Evolutionary conservation across 495 filamentous ascomycete genomes (phyloP).

Genomic region (Talaromyces trachyspermus): DNA sequence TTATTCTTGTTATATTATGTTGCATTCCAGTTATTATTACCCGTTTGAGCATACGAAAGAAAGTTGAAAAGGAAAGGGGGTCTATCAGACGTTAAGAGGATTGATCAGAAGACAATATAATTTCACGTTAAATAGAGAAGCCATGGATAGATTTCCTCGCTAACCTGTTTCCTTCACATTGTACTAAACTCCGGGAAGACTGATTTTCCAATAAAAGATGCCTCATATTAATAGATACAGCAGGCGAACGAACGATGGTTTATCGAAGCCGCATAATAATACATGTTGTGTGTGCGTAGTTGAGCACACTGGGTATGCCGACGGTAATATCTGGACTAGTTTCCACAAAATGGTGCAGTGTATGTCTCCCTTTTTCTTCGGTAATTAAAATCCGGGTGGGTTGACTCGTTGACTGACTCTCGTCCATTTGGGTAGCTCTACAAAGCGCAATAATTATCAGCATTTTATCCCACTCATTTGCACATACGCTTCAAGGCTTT

Average conservation of each 20-base stretch:
- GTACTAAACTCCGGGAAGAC: constrained; percentile 2
- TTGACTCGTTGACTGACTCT: constrained; percentile 87
- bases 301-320: neutral
- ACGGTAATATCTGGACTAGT: too few relatives aligned
- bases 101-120: neutral
- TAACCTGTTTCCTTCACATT: neutral
- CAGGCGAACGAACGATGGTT: neutral
- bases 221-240: neutral
- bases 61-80: too few relatives aligned
- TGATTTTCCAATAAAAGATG: neutral
- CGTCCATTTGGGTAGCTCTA: constrained; percentile 94
- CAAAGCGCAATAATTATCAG: constrained; percentile 2
- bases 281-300: neutral
- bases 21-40: too few relatives aligned
- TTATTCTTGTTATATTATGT: neutral
- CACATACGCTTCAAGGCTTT: too few relatives aligned
- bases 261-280: neutral
- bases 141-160: neutral
- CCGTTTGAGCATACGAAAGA: too few relatives aligned
- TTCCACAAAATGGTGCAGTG: too few relatives aligned
- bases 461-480: neutral
- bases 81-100: too few relatives aligned
- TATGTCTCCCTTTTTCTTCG: neutral
- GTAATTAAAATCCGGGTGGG: constrained; percentile 77
- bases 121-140: neutral